phyloP scores from a whole-genome alignment of 805 yeast species.

The Candida cerambycidarum region DNA sequence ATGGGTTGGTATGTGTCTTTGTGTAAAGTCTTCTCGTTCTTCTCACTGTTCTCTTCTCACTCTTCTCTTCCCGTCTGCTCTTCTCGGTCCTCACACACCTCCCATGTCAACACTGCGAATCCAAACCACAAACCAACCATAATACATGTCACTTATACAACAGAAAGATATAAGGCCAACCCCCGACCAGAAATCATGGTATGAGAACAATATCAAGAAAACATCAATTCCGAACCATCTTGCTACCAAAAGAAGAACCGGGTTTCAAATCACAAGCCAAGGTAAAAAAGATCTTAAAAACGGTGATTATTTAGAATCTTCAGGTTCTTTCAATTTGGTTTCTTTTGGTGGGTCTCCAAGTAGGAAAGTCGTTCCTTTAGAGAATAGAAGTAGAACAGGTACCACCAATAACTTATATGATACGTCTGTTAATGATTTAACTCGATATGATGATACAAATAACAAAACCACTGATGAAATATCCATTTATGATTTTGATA shows the following conservation, averaged over 20 bases:
- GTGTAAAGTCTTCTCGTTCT: slow-evolving; percentile 2
- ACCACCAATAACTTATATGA: slow-evolving; percentile 19
- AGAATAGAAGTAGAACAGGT: slow-evolving; percentile 17
- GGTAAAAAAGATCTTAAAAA: slow-evolving; percentile 15
- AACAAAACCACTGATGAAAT: slow-evolving; percentile 32
- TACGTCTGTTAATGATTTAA: slow-evolving; percentile 15
- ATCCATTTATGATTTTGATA: slow-evolving; percentile 20
- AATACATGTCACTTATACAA: slow-evolving; percentile 2
- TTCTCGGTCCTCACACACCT: neutral
- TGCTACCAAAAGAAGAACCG: slow-evolving; percentile 39
- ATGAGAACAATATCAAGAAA: slow-evolving; percentile 25
- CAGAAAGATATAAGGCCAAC: slow-evolving; percentile 1
- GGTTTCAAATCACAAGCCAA: slow-evolving; percentile 34
- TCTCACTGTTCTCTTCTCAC: neutral
- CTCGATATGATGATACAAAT: slow-evolving; percentile 29
- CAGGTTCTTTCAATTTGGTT: slow-evolving; percentile 31
- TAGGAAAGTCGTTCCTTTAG: slow-evolving; percentile 19
- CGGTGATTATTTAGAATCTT: slow-evolving; percentile 13
- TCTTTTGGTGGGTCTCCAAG: slow-evolving; percentile 37
- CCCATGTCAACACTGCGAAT: neutral
- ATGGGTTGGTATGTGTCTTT: neutral
- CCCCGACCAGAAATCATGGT: slow-evolving; percentile 25
- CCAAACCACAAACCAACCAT: too few species aligned
- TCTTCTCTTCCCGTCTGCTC: neutral
- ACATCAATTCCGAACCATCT: slow-evolving; percentile 44